Conservation (phyloP, 2,329 filamentous ascomycete species). For the Botryotinia convoluta region DNA sequence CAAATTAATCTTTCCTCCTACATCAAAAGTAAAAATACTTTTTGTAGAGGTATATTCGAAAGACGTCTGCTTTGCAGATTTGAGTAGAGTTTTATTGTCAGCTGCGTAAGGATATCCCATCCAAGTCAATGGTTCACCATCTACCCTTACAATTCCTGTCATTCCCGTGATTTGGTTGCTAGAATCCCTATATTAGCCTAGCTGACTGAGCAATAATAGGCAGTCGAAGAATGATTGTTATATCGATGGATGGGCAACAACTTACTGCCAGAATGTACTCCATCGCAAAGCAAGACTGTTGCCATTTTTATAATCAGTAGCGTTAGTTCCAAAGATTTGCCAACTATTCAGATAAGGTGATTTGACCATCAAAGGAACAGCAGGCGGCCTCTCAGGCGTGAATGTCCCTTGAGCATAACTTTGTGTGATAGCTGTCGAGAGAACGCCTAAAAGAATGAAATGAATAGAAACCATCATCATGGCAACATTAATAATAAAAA, state of each 20-base stretch:
- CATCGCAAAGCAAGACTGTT: conserved; percentile 67
- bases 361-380: conserved; percentile 69
- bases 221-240: neutral
- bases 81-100: conserved; percentile 29
- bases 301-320: conserved; percentile 49
- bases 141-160: conserved; percentile 68
- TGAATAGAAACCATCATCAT: neutral
- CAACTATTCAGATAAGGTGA: conserved; percentile 74
- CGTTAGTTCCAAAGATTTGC: conserved; percentile 60
- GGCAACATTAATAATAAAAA: neutral
- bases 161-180: conserved; percentile 60
- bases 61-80: conserved; percentile 56
- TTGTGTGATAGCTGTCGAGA: neutral
- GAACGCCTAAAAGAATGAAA: neutral
- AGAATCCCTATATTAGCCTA: conserved; percentile 16
- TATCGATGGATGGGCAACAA: conserved; percentile 22
- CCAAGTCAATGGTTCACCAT: conserved; percentile 60
- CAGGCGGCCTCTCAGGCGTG: conserved; percentile 61
- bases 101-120: conserved; percentile 55
- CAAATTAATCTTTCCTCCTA: conserved; percentile 59
- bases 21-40: conserved; percentile 67
- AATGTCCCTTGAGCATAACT: conserved; percentile 51
- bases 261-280: conserved; percentile 67
- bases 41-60: conserved; percentile 71
- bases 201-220: neutral